These are phyloP conservation scores for Epicoccum nigrum DNA, from an alignment of 2,329 filamentous ascomycete genomes.

Conservation along the genomic window DNA sequence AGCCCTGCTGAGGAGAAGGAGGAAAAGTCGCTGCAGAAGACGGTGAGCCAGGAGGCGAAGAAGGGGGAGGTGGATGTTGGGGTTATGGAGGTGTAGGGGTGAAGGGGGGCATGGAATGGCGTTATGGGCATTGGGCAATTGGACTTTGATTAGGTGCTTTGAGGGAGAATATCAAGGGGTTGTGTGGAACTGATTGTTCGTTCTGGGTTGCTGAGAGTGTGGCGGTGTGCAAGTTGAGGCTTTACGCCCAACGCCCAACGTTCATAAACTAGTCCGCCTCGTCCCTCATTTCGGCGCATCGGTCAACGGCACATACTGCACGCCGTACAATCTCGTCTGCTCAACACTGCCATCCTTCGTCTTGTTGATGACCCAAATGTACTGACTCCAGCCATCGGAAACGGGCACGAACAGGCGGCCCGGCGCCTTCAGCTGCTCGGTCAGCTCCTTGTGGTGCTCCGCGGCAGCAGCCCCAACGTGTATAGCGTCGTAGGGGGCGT, in stretches of 20 bases:
- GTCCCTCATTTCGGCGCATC: slow-evolving; percentile 61
- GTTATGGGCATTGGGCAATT: background rate
- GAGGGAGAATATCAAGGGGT: no score
- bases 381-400: slow-evolving; percentile 62
- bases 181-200: no score
- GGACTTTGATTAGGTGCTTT: no score
- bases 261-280: no score
- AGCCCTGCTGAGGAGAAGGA: slow-evolving; percentile 16
- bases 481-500: slow-evolving; percentile 81
- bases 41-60: slow-evolving; percentile 9
- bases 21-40: slow-evolving; percentile 9
- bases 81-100: slow-evolving; percentile 4
- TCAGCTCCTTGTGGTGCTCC: slow-evolving; percentile 71
- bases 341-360: slow-evolving; percentile 66
- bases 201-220: no score
- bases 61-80: slow-evolving; percentile 12
- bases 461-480: slow-evolving; percentile 89
- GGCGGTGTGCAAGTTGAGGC: no score
- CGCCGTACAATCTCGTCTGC: slow-evolving; percentile 65
- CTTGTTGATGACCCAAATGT: slow-evolving; percentile 78
- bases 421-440: slow-evolving; percentile 78
- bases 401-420: slow-evolving; percentile 84
- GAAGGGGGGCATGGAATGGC: background rate
- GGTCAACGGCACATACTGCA: slow-evolving; percentile 78
- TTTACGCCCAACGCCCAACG: background rate